Evolutionary conservation across 2,329 filamentous ascomycete genomes (phyloP).

Genomic region (Aspergillus sp.): DNA sequence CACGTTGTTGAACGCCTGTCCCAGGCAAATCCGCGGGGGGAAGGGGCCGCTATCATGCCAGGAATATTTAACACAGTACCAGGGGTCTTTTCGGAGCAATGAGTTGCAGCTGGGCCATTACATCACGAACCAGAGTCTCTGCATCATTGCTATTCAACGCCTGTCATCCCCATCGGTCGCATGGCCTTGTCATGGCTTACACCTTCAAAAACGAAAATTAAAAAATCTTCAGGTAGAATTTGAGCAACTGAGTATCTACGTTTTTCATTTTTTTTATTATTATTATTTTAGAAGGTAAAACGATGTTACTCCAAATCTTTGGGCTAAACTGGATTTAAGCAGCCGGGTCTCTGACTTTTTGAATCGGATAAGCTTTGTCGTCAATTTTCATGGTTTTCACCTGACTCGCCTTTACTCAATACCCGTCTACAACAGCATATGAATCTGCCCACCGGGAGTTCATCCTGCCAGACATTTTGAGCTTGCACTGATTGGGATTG

Average conservation of each 20-base stretch:
- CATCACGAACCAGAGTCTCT: conserved; percentile 18
- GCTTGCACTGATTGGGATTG: neutral
- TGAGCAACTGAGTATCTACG: neutral
- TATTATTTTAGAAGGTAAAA: neutral
- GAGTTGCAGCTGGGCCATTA: conserved; percentile 10
- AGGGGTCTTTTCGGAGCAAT: neutral
- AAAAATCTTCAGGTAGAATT: too few species aligned
- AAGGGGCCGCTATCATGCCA: conserved; percentile 8
- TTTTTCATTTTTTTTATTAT: neutral
- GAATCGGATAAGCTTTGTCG: neutral
- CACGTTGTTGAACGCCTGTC: conserved; percentile 15
- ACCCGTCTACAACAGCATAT: neutral
- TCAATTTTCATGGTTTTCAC: neutral
- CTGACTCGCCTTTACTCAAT: neutral
- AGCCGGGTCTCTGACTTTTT: neutral
- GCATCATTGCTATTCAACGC: conserved; percentile 16
- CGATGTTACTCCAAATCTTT: neutral
- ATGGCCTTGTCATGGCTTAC: neutral
- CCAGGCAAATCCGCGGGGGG: conserved; percentile 8
- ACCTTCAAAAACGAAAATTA: too few species aligned
- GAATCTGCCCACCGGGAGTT: neutral
- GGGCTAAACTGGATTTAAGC: neutral
- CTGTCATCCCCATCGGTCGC: neutral
- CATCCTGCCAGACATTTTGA: neutral
- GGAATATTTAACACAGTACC: conserved; percentile 7